These are phyloP conservation scores for Multifurca ochricompacta DNA, from an alignment of 768 basidiomycete species.

Conservation along the genomic window DNA sequence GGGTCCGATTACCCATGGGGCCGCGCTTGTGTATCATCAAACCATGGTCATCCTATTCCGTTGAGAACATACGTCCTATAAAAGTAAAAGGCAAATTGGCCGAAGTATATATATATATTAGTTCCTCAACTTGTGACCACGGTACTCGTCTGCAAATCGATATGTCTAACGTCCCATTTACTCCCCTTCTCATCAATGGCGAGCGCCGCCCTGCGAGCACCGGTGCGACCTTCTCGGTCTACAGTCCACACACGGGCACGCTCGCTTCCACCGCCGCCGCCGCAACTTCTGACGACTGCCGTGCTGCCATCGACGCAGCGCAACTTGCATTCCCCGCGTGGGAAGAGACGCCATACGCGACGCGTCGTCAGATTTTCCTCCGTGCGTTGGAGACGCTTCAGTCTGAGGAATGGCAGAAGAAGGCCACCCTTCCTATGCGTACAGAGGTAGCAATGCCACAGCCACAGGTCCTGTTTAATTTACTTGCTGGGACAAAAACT, in stretches of 20 bases:
- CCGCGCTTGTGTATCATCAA: no score
- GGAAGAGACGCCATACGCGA: neutral
- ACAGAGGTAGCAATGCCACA: constrained; percentile 1
- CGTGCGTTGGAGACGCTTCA: constrained; percentile 2
- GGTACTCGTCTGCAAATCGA: no score
- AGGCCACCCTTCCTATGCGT: neutral
- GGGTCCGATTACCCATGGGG: no score
- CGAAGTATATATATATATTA: no score
- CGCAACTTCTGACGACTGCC: constrained; percentile 30
- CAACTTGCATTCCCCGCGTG: constrained; percentile 15
- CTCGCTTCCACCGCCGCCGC: constrained; percentile 41
- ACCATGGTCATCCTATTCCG: no score
- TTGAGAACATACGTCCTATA: no score
- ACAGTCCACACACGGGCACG: constrained; percentile 34
- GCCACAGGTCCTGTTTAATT: constrained; percentile 24
- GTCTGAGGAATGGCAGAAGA: constrained; percentile 11
- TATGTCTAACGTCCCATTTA: constrained; percentile 1
- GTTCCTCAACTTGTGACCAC: no score
- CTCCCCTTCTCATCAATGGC: constrained; percentile 36
- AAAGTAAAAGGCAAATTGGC: no score
- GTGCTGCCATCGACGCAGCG: constrained; percentile 11
- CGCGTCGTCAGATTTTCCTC: constrained; percentile 8
- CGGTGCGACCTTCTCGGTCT: constrained; percentile 38
- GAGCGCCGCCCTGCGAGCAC: constrained; percentile 30
- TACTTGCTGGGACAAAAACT: constrained; percentile 20